Base-by-base conservation (phyloP, 2,329 filamentous ascomycete genomes). In the Paecilomyces fulvus region DNA sequence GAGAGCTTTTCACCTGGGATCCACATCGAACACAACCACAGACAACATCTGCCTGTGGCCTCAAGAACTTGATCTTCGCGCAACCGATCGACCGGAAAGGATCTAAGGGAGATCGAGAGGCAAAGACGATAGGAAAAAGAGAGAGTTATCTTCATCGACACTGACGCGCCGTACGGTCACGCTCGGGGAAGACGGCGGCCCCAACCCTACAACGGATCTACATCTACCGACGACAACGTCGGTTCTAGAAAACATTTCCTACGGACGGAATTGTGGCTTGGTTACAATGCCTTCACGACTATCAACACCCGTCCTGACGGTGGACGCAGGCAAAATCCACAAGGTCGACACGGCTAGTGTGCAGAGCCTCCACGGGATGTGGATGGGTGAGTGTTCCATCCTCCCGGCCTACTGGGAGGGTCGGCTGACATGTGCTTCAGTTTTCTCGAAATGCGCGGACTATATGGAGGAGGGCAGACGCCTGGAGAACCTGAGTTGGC, bases 351-450 rank as follows among this genome's bases (percentile, higher is more conserved):
- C 92, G 1, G 83, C 87, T 64, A 95, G 95, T 73, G 87, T 90
- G 28, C 90, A 95, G 76, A 95, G 92, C 70, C 84, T 97, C 53
- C 95, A 94, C 77, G 92, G 89, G 79, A 95, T 97, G 84, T 96
- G 92, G 91, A 92, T 90, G 73, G 90, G 91, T 95, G 77, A 83
- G 89, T 81, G 48, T 17, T 21, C 14, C 25, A 46, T 28, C 46
- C 31, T 53, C 23, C 21, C 55, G 54, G 58, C n/a, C 25, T 48
- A 58, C 28, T 8, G 25, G 25, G 53, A 52, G 10, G n/a, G 53
- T 21, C 51, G 49, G 52, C 59, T 60, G 52, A 59, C 48, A 49
- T 52, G 17, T 51, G 49, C 17, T 57, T 48, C 69, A 94, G 91
- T 97, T 59, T 96, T 97, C 71, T 92, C 91, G 53, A 90, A 91